Base-by-base conservation (phyloP, 2,329 filamentous ascomycete genomes). In the Sporothrix inflata region DNA sequence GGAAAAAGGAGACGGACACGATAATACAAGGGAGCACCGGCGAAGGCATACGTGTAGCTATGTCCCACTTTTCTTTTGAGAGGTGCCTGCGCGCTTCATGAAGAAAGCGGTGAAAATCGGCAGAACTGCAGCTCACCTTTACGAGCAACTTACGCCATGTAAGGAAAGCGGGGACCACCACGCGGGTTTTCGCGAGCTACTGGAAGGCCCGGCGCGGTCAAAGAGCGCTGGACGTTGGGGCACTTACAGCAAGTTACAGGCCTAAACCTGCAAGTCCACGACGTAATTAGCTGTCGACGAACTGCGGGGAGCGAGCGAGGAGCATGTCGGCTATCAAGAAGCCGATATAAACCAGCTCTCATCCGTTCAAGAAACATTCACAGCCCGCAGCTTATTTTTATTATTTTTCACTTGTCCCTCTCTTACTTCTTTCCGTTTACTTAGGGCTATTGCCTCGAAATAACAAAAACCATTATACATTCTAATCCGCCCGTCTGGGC, bases 11-110 rank as follows among this genome's bases (percentile, higher is more conserved):
- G 60, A 60, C 61, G 40, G 40, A 47, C 65, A 69, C 30, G 47
- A 53, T 55, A 49, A 19, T 27, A 53, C 27, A 38, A 68, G 42
- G 19, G 61, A 55, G 53, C 49, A 24, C 49, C 21, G 49, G n/a
- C 14, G 14, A 16, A 60, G 21, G 49, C 61, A 57, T 42, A 67
- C 21, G 49, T 55, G 70, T 71, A 71, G 49, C 51, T 49, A 49
- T 42, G 51, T 27, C n/a, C 70, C 70, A 57, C 60, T 71, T 45
- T 69, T 66, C 24, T 24, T 71, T 30, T 53, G 34, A 40, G 49
- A 61, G 49, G 60, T 57, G 60, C 61, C 61, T 71, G 40, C 6
- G 45, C 5, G 3, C 45, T 53, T 5, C 19, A 53, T 16, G 34
- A 24, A 45, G 60, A 65, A 30, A 19, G 65, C 65, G 65, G 66